These are phyloP conservation scores for Boletellus ananas DNA, from an alignment of 768 basidiomycete genomes.

Conservation along the genomic window DNA sequence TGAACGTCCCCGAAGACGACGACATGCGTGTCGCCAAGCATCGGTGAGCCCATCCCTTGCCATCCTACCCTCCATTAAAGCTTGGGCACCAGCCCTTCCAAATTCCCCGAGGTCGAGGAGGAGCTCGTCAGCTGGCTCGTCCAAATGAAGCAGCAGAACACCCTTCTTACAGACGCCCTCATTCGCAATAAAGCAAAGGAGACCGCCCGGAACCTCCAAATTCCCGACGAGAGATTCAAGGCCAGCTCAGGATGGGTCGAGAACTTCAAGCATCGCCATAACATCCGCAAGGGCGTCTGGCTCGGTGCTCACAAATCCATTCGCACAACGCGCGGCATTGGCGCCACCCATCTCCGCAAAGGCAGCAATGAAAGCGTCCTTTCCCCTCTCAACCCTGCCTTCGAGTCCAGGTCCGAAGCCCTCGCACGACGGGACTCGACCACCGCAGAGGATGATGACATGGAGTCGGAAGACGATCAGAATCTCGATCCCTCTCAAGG, in stretches of 20 bases:
- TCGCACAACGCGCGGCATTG: conserved; percentile 30
- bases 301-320: conserved; percentile 37
- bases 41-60: conserved; percentile 41
- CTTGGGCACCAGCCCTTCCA: conserved; percentile 54
- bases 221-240: conserved; percentile 75
- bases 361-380: conserved; percentile 32
- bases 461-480: conserved; percentile 35
- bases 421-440: conserved; percentile 25
- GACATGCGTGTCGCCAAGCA: conserved; percentile 62
- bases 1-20: conserved; percentile 60
- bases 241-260: conserved; percentile 92
- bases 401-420: conserved; percentile 31
- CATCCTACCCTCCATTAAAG: conserved; percentile 9
- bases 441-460: conserved; percentile 34
- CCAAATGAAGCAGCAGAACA: conserved; percentile 45
- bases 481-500: conserved; percentile 27
- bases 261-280: conserved; percentile 82
- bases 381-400: conserved; percentile 41
- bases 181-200: conserved; percentile 66
- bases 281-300: conserved; percentile 67
- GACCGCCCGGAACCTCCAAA: conserved; percentile 52
- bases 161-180: conserved; percentile 58
- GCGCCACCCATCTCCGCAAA: conserved; percentile 35
- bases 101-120: conserved; percentile 75
- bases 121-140: conserved; percentile 59